These are phyloP conservation scores for Symbiodinium natans DNA, from an alignment of 73 alveolate species.

Conservation along the genomic window DNA sequence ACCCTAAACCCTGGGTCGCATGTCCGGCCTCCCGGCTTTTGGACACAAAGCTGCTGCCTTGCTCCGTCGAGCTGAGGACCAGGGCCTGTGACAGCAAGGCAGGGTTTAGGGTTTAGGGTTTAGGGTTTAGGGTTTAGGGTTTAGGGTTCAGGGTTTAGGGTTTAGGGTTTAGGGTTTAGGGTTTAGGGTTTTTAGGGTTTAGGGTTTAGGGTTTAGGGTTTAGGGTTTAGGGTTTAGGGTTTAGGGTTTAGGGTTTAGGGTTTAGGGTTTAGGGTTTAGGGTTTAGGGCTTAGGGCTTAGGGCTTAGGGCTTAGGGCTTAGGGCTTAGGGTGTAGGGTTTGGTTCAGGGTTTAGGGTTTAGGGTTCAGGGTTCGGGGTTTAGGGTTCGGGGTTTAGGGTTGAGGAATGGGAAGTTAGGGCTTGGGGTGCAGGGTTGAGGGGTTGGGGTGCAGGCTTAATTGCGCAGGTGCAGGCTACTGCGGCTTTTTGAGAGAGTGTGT, in stretches of 20 bases:
- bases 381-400: no score
- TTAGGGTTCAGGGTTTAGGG: no score
- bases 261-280: neutral
- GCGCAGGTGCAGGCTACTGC: no score
- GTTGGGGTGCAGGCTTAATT: no score
- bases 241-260: neutral
- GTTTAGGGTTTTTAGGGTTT: neutral
- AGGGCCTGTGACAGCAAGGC: neutral
- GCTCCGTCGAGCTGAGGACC: constrained; percentile 66
- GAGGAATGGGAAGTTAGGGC: no score
- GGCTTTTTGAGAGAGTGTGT: no score
- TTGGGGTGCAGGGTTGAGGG: no score
- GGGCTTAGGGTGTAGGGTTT: neutral
- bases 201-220: no score
- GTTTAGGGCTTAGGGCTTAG: neutral
- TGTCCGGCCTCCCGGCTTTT: constrained; percentile 58
- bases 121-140: no score
- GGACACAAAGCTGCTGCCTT: constrained; percentile 45
- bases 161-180: neutral
- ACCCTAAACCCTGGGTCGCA: neutral
- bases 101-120: no score
- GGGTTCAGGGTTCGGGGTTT: no score
- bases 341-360: no score
- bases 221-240: neutral
- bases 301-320: neutral